A percentile compares a stretch with the other conserved stretches of the same genome.
Evolutionary conservation across 441 rosid genomes (phyloP).

Genomic region (Manihot esculenta): DNA sequence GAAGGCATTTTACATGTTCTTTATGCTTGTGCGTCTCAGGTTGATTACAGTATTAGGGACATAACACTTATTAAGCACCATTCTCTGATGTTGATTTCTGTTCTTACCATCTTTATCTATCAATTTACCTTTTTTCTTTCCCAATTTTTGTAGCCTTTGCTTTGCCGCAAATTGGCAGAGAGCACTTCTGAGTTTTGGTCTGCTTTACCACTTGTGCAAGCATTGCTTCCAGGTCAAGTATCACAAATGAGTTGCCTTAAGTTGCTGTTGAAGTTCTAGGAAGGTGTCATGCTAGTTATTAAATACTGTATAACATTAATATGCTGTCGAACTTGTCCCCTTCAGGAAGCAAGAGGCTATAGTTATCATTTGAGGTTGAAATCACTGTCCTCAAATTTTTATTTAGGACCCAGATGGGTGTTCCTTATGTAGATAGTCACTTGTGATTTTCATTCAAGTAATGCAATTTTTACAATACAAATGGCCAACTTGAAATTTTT

Average conservation of each 20-base stretch:
- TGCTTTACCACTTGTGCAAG: constrained; percentile 81
- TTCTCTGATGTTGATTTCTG: constrained; percentile 17
- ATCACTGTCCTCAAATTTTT: background rate
- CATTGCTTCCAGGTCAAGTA: constrained; percentile 71
- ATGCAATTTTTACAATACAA: background rate
- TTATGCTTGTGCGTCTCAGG: constrained; percentile 93
- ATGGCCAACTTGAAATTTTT: background rate
- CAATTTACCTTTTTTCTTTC: constrained; percentile 28
- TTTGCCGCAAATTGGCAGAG: constrained; percentile 69
- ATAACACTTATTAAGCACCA: constrained; percentile 14
- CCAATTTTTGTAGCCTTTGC: constrained; percentile 49
- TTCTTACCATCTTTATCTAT: constrained; percentile 21
- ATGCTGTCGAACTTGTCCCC: background rate
- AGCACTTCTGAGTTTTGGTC: constrained; percentile 64
- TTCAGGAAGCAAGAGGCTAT: background rate
- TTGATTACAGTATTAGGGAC: constrained; percentile 44
- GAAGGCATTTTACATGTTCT: constrained; percentile 89
- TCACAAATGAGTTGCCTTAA: constrained; percentile 9
- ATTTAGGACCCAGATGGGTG: background rate
- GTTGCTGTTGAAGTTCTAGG: constrained; percentile 9
- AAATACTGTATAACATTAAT: background rate
- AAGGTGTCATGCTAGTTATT: constrained; percentile 11
- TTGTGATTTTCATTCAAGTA: background rate
- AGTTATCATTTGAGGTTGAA: background rate
- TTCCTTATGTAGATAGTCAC: background rate